Conservation (phyloP, 2,329 filamentous ascomycete genomes). For the Lachnellula willkommii region DNA sequence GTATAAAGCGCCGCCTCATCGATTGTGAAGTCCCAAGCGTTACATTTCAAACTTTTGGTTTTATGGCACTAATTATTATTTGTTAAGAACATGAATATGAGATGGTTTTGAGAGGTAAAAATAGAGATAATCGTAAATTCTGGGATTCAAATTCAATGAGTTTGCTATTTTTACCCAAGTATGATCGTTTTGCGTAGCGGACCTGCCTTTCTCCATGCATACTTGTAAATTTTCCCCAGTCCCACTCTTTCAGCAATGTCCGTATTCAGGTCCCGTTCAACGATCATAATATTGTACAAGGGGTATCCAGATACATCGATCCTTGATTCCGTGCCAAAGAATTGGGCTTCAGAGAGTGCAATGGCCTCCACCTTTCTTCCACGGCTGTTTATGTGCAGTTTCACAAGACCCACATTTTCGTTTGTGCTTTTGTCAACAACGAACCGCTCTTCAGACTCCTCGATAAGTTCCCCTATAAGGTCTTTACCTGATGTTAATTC, state of each 20-base stretch:
- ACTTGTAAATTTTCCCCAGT: slow-evolving; percentile 1
- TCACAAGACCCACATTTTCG: neutral
- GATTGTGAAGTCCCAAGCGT: too few relatives aligned
- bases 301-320: slow-evolving; percentile 1
- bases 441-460: neutral
- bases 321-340: neutral
- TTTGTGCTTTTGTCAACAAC: neutral
- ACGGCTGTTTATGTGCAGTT: neutral
- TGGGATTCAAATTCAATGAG: too few relatives aligned
- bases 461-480: neutral
- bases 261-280: neutral
- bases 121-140: too few relatives aligned
- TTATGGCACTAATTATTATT: too few relatives aligned
- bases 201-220: neutral
- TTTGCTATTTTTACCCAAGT: neutral
- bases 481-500: too few relatives aligned
- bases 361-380: neutral
- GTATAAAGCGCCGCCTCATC: too few relatives aligned
- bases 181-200: neutral
- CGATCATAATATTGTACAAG: neutral
- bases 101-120: too few relatives aligned
- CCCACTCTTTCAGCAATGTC: neutral
- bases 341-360: neutral
- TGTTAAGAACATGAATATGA: too few relatives aligned
- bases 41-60: too few relatives aligned